Percentiles rank a stretch among this genome's conserved stretches.
Conservation (phyloP, 1,284 basidiomycete species). For the Agaricales sp. region DNA sequence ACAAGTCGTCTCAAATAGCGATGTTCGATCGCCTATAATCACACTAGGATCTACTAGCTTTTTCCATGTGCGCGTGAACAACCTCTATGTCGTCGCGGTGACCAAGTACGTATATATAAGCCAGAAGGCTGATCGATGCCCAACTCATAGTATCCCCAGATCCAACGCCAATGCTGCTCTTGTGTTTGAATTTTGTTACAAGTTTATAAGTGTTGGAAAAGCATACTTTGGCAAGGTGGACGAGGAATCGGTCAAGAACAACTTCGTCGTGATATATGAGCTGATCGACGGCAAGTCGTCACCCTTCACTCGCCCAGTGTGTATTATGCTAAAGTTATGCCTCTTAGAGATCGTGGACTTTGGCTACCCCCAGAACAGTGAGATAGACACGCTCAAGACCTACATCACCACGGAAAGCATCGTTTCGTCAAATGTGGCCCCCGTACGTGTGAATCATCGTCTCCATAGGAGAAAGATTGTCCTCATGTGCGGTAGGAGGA, state of each 20-base stretch:
- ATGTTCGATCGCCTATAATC: slow-evolving; percentile 94
- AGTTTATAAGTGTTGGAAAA: slow-evolving; percentile 88
- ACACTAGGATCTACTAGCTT: slow-evolving; percentile 96
- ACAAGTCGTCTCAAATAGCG: slow-evolving; percentile 95
- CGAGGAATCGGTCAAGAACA: slow-evolving; percentile 97
- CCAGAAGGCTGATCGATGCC: slow-evolving; percentile 1
- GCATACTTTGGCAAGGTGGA: slow-evolving; percentile 97
- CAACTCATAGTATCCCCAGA: slow-evolving; percentile 27
- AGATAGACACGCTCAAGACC: slow-evolving; percentile 94
- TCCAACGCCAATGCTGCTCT: slow-evolving; percentile 96
- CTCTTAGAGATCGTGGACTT: slow-evolving; percentile 91
- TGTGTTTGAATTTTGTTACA: slow-evolving; percentile 96
- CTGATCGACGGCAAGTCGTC: slow-evolving; percentile 73
- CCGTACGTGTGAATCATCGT: slow-evolving; percentile 44
- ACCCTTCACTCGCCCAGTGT: neutral
- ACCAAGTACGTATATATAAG: slow-evolving; percentile 65
- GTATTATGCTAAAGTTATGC: neutral
- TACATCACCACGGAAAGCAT: slow-evolving; percentile 98
- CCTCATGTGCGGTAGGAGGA: slow-evolving; percentile 58
- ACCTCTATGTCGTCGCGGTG: slow-evolving; percentile 89
- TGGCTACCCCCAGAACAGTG: slow-evolving; percentile 99
- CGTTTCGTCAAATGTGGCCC: slow-evolving; percentile 71
- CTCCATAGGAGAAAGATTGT: neutral
- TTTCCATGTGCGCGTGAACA: slow-evolving; percentile 94
- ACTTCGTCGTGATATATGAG: slow-evolving; percentile 96